phyloP scores from a whole-genome alignment of 805 yeast genomes.

The Metschnikowia hibisci region DNA sequence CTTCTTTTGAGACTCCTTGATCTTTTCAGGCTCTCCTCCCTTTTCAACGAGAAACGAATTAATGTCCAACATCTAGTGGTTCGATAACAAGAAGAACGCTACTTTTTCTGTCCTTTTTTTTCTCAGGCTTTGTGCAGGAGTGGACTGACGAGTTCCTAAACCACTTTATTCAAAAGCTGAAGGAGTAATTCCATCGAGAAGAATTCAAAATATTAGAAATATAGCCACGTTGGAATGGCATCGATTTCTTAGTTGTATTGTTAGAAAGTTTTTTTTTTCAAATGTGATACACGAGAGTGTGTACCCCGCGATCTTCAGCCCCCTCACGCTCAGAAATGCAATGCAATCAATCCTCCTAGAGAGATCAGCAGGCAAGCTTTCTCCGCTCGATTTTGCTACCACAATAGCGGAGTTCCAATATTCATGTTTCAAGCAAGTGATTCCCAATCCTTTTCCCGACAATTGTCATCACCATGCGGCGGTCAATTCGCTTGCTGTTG shows the following conservation, averaged over 20 bases:
- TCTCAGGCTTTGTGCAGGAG: not conserved
- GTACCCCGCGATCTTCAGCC: not conserved
- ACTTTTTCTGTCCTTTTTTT: conserved; percentile 2
- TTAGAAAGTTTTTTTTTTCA: too few relatives aligned
- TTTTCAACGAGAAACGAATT: conserved; percentile 89
- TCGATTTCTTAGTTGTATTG: too few relatives aligned
- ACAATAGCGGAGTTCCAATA: conserved; percentile 37
- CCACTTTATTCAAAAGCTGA: too few relatives aligned
- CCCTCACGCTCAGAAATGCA: not conserved
- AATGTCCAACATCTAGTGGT: conserved; percentile 77
- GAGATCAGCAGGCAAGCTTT: conserved; percentile 24
- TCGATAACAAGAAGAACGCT: not conserved
- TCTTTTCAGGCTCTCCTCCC: conserved; percentile 92
- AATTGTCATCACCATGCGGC: conserved; percentile 48
- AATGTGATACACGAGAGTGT: too few relatives aligned
- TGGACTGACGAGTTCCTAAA: too few relatives aligned
- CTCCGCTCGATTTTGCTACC: conserved; percentile 32
- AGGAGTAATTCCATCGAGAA: too few relatives aligned
- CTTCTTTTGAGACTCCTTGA: conserved; percentile 84
- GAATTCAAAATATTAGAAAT: too few relatives aligned
- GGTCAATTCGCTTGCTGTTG: conserved; percentile 59
- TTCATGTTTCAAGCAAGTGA: conserved; percentile 25
- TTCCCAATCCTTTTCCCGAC: conserved; percentile 33
- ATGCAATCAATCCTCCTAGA: conserved; percentile 42
- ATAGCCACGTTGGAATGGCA: too few relatives aligned